Evolutionary conservation across 495 filamentous ascomycete genomes (phyloP), one percentile per base, ranked within the genome.

Genomic region (Penicillium roqueforti): DNA sequence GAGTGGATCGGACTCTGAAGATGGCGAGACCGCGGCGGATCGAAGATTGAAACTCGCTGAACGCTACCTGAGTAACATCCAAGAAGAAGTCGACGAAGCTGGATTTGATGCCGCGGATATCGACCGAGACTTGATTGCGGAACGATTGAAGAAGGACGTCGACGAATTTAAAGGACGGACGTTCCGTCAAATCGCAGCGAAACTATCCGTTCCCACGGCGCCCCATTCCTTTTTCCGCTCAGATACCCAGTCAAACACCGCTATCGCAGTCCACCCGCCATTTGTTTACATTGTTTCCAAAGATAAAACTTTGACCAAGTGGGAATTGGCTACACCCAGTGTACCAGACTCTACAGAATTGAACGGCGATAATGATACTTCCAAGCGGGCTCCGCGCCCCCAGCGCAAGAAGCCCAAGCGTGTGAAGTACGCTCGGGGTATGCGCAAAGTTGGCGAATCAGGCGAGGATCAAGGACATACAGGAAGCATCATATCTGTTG

Each of bases 61-160:
- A 73, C 85, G 88, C 57, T 97, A 97, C 68, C 77, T 98, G 41
- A 87, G 95, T 16, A 96, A 95, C 65, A 85, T 96, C 47, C 79
- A 84, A 45, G 80, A 87, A 46, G 91, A 97, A 65, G 87, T 95
- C 23, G 83, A 87, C 47, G 85, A 87, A 63, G 79, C 76, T 46
- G 93, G 89, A 5, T 97, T 96, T 61, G 90, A 98, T 73, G 93
- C 93, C 3, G 91, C 85, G 55, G 86, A 97, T 18, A 89, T 98
- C 40, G 93, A 97, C 70, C 78, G 85, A 39, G 91, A 97, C 59
- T 76, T 96, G 45, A 93, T 97, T 61, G 91, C 93, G 6, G 85
- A 92, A 62, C 77, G 92, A 54, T 72, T 97, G 54, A 84, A 91
- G 67, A 88, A 97, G 71, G 93, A 96, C 68, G 91, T 91, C 39